Base-by-base conservation (phyloP, 805 yeast genomes). In the Lipomyces lipofer region DNA sequence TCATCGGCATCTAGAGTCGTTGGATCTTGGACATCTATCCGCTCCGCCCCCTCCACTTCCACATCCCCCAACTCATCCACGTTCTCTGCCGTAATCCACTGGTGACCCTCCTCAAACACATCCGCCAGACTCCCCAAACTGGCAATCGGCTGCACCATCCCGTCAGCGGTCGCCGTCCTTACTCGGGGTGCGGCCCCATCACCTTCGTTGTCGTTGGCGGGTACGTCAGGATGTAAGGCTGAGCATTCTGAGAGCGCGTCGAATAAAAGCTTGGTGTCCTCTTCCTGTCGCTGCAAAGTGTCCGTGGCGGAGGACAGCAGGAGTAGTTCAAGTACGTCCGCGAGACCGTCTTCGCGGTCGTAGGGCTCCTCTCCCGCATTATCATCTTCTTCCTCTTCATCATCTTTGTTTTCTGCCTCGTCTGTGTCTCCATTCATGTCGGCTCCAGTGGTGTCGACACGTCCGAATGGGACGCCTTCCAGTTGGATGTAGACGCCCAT, bases 11-110 rank as follows among this genome's bases (percentile, higher is more conserved):
- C 33, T 43, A 10, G 24, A 27, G 21, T 13, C 42, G 21, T 25
- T 13, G n/a, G n/a, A 4, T 22, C 45, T 6, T 13, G n/a, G 5
- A 42, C 17, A 6, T 45, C 17, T 13, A 48, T 24, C n/a, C 58
- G 30, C 3, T 54, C 58, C 25, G 46, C 58, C 10, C 52, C 58
- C 27, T 43, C 47, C 7, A 52, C 52, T 9, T 15, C 49, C 10
- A 51, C 15, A 35, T 53, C 58, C 19, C n/a, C 24, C 40, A 56
- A 56, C 39, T 44, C 43, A 32, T 56, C 58, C n/a, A 56, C 60
- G 22, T 56, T 56, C n/a, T 52, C 60, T 4, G 58, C 60, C 6
- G 58, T 56, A 8, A 56, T 56, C 60, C 60, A 56, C 17, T 52
- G 42, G 27, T 56, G 54, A 2, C 50, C 52, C 9, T 10, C 29